Conservation (phyloP, 257 asterid species). For the Eucommia ulmoides region DNA sequence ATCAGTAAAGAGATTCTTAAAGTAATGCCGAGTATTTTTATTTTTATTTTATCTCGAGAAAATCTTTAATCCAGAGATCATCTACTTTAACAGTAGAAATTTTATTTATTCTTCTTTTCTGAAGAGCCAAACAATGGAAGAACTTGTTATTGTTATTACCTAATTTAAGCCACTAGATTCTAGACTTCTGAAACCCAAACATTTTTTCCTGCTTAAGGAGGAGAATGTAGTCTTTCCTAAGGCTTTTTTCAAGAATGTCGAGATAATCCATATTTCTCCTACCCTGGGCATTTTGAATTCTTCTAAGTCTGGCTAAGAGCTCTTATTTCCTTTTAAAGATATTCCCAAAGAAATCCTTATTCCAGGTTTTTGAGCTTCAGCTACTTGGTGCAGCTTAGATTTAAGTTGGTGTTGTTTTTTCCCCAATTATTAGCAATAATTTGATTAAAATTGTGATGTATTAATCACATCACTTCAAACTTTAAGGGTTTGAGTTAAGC, state of each 20-base stretch:
- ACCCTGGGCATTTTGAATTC: background rate
- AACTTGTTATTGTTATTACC: background rate
- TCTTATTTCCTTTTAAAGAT: background rate
- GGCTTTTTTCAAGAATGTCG: background rate
- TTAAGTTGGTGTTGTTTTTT: background rate
- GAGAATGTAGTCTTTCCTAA: background rate
- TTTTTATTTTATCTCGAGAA: too few relatives aligned
- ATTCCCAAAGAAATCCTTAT: background rate
- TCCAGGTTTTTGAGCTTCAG: background rate
- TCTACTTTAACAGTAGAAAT: background rate
- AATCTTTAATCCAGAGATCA: too few relatives aligned
- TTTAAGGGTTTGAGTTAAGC: background rate
- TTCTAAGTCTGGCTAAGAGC: background rate
- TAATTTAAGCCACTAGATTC: background rate
- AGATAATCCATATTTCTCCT: background rate
- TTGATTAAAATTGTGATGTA: background rate
- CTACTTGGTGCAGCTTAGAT: background rate
- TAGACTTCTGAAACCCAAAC: background rate
- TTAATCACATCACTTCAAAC: background rate
- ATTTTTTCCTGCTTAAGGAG: background rate
- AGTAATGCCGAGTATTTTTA: too few relatives aligned
- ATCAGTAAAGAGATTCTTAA: too few relatives aligned
- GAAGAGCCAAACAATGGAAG: background rate
- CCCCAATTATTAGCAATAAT: background rate
- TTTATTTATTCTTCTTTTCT: background rate